These are phyloP conservation scores for Aspergillus amoenus DNA, from an alignment of 2,329 filamentous ascomycete genomes.

Conservation along the genomic window DNA sequence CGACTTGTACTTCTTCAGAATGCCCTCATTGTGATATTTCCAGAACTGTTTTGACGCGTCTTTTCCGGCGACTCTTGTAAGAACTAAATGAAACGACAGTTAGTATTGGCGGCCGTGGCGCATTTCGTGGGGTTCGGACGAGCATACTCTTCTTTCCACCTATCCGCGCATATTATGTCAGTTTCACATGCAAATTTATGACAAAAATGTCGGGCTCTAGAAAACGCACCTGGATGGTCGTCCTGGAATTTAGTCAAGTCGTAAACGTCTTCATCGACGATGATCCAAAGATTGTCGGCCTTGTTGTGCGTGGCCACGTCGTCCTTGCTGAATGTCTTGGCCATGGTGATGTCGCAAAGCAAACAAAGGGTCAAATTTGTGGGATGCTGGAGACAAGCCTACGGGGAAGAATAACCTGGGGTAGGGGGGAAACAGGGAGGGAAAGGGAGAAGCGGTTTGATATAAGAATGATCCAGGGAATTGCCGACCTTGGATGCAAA, in stretches of 20 bases:
- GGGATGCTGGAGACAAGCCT: neutral
- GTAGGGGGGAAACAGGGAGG: constrained; percentile 3
- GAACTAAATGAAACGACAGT: constrained; percentile 45
- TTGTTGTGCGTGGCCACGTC: constrained; percentile 94
- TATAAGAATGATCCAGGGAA: constrained; percentile 21
- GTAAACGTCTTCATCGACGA: constrained; percentile 93
- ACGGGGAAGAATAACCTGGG: constrained; percentile 12
- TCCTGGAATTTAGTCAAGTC: constrained; percentile 88
- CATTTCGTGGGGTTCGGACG: neutral
- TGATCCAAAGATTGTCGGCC: constrained; percentile 78
- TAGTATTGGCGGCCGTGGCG: constrained; percentile 14
- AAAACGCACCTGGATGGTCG: constrained; percentile 62
- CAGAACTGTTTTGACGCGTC: constrained; percentile 69
- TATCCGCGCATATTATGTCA: constrained; percentile 18
- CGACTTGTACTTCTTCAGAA: constrained; percentile 62
- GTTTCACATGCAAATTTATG: constrained; percentile 15
- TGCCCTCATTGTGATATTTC: constrained; percentile 63
- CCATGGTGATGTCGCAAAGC: constrained; percentile 61
- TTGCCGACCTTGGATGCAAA: constrained; percentile 1
- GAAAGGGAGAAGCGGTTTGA: constrained; percentile 6
- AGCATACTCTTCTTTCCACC: constrained; percentile 70
- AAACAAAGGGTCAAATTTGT: neutral
- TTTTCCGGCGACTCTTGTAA: constrained; percentile 65
- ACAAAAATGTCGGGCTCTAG: neutral
- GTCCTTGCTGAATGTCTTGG: constrained; percentile 76